Evolutionary conservation across 495 filamentous ascomycete genomes (phyloP).

Genomic region (Penicillium bialowiezense): DNA sequence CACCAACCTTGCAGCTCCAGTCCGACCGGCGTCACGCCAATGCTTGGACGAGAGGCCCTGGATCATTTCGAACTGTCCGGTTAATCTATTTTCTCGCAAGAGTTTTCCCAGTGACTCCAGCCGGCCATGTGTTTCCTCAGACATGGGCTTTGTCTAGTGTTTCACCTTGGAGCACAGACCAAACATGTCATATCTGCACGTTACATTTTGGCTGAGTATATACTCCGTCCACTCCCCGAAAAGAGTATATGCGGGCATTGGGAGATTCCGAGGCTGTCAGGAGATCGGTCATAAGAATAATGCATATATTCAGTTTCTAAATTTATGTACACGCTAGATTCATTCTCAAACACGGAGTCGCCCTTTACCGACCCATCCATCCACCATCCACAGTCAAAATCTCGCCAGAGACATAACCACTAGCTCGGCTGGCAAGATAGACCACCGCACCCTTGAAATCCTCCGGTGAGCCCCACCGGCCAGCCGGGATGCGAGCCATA

Average conservation of each 20-base stretch:
- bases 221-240: too few species aligned
- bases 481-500: constrained; percentile 77
- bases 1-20: constrained; percentile 8
- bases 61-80: not conserved
- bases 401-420: constrained; percentile 79
- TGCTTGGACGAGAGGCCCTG: constrained; percentile 1
- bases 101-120: not conserved
- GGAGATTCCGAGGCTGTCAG: too few species aligned
- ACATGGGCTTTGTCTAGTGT: not conserved
- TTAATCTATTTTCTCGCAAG: not conserved
- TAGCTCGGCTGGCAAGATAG: constrained; percentile 72
- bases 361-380: constrained; percentile 81
- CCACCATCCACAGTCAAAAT: constrained; percentile 83
- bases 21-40: constrained; percentile 21
- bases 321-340: not conserved
- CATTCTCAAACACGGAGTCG: not conserved
- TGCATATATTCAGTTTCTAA: too few species aligned
- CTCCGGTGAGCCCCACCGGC: constrained; percentile 80
- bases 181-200: too few species aligned
- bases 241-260: too few species aligned
- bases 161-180: not conserved
- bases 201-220: too few species aligned
- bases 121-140: not conserved
- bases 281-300: too few species aligned
- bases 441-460: constrained; percentile 87